These are phyloP conservation scores for Acanthamoeba lenticulata DNA, from an alignment of 208 protist species.

Conservation along the genomic window DNA sequence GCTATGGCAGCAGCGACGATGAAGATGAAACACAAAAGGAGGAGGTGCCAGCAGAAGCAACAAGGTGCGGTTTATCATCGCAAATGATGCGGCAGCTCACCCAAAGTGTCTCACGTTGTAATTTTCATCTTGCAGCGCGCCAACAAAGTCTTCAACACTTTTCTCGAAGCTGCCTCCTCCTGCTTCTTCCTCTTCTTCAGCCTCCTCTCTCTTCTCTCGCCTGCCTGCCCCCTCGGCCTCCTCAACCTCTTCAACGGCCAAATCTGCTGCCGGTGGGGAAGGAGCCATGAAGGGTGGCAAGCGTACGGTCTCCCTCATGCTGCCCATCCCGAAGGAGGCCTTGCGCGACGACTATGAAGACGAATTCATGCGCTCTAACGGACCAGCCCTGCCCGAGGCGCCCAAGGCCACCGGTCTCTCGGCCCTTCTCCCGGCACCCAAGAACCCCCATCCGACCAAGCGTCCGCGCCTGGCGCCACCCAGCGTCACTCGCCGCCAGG, in stretches of 20 bases:
- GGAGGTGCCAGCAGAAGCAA: not conserved
- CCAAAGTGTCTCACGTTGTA: not conserved
- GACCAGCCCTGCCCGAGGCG: not conserved
- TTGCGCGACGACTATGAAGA: not conserved
- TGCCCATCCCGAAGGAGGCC: not conserved
- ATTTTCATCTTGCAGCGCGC: not conserved
- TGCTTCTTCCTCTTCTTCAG: not conserved
- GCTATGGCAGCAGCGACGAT: not conserved
- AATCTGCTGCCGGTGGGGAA: not conserved
- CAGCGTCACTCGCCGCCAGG: not conserved
- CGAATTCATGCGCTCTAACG: not conserved
- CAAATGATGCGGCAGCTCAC: too few species aligned
- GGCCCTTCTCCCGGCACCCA: not conserved
- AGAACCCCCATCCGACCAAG: conserved; percentile 4
- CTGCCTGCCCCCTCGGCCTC: not conserved
- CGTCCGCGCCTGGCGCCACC: not conserved
- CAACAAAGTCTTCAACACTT: not conserved
- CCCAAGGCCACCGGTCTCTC: not conserved
- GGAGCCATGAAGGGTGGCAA: not conserved
- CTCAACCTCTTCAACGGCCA: not conserved
- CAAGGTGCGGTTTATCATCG: not conserved
- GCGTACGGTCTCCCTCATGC: not conserved
- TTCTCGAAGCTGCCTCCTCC: not conserved
- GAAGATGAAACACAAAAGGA: conserved; percentile 1
- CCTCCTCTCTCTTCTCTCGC: not conserved